Evolutionary conservation across 176 grass and related monocot species (phyloP), one percentile per base, ranked within the genome.

Genomic region (Triticum timopheevii): DNA sequence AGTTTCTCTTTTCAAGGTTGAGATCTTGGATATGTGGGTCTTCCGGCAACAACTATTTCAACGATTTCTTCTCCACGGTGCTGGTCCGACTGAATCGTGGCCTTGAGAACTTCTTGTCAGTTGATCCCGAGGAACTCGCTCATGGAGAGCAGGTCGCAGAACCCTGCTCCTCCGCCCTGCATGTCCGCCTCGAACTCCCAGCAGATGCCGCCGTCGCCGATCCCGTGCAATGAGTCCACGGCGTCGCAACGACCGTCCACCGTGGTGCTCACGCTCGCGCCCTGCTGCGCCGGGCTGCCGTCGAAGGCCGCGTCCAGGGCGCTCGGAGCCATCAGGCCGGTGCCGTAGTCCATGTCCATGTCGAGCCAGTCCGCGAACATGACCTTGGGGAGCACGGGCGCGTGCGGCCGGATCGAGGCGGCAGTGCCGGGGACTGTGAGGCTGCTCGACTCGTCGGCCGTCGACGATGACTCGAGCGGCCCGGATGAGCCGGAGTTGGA

Each of bases 301-400:
- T 85, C 82, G 59, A 80, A 89, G 82, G 71, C 69, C 19, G 49
- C 71, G 78, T 49, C 83, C 49, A 76, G 20, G 0, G 54, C 6
- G 7, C 85, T 58, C 24, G 80, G 86, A 22, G 62, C 35, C 61
- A 35, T 63, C 58, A 90, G 87, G 79, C 62, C 11, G 40, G 73
- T 90, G 39, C 65, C 67, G 82, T 90, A 88, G 90, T 91, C 91
- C 64, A 84, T 59, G 56, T 59, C 56, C 56, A 58, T 87, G 78
- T 86, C 82, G 42, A 97, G 20, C 95, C 95, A 97, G 89, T 95
- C 95, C 23, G 91, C 85, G 85, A 97, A 97, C 44, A 97, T 90
- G 65, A 97, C 89, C 83, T 91, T 94, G 17, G 95, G 92, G 71
- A 93, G 78, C 83, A 86, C 78, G 15, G 87, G 84, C 4, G 80